Evolutionary conservation across 176 grass and related monocot genomes (phyloP), one percentile per base, ranked within the genome.

Genomic region (Eragrostis nindensis): DNA sequence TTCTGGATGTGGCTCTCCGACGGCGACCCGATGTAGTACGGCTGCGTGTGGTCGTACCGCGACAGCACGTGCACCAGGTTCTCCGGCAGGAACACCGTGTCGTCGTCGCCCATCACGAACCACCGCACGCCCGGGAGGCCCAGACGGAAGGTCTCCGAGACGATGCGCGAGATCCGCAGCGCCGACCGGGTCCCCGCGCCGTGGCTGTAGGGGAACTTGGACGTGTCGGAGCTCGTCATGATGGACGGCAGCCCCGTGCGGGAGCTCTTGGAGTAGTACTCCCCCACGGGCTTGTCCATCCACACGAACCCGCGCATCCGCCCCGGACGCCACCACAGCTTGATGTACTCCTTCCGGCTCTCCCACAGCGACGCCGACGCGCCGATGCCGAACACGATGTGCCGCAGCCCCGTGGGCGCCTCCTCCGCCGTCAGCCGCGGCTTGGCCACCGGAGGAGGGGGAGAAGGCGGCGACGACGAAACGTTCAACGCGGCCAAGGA

Each of bases 51-150:
- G 78, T 94, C 96, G 75, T 88, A 95, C 65, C 67, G 84, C 13
- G 88, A 93, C 10, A 99, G 92, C 60, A 99, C 88, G 73, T 84
- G 83, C 17, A 94, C 95, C 80, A 98, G 89, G 89, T 98, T 98
- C 83, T 95, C 96, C 25, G 96, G 83, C 18, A 98, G 54, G 80
- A 95, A 98, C 73, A 98, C 92, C 54, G 96, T 98, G 84, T 98
- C 95, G 77, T 98, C 95, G 73, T 98, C 95, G 74, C 95, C 96
- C 96, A 98, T 95, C 7, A 98, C 96, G 74, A 93, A 93, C 96
- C 96, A 98, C 36, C 90, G 92, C 0, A 95, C 90, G 5, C 89
- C 78, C 1, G 86, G 66, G 42, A 99, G 86, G 2, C 84, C 76
- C 2, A 95, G 88, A 17, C 92, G 92, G 79, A 75, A 99, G 17